phyloP scores from a whole-genome alignment of 163 green algal species.

The Scenedesmus sp. region DNA sequence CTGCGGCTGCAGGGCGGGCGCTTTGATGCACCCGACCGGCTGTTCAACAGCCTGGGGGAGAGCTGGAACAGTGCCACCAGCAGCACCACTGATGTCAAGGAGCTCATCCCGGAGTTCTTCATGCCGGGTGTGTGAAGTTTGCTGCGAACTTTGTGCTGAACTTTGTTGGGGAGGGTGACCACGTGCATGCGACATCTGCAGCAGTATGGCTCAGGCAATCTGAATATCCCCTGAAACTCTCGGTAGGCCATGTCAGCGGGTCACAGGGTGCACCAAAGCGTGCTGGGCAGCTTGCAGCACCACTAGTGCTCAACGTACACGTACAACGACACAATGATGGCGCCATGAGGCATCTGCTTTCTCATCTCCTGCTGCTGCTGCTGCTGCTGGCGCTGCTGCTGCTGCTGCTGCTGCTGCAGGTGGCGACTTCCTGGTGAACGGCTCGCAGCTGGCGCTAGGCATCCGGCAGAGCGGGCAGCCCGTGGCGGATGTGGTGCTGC shows the following conservation, averaged over 20 bases:
- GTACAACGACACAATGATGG: too few species aligned
- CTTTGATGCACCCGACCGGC: slow-evolving; percentile 96
- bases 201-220: background rate
- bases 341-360: too few species aligned
- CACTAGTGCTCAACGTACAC: too few species aligned
- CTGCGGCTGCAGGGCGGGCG: slow-evolving; percentile 90
- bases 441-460: slow-evolving; percentile 78
- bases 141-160: background rate
- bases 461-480: slow-evolving; percentile 75
- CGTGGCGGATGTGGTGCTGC: slow-evolving; percentile 93
- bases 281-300: background rate
- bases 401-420: slow-evolving; percentile 28
- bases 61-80: slow-evolving; percentile 87
- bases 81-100: slow-evolving; percentile 94
- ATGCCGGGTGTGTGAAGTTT: slow-evolving; percentile 57
- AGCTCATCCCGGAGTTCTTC: slow-evolving; percentile 99
- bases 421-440: slow-evolving; percentile 86
- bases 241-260: too few species aligned
- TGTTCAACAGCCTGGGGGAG: slow-evolving; percentile 88
- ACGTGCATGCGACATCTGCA: background rate
- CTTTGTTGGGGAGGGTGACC: background rate
- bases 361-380: too few species aligned
- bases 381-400: background rate
- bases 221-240: too few species aligned
- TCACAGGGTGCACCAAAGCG: background rate